These are phyloP conservation scores for Leptomonas seymouri DNA, from an alignment of 208 protist genomes.

Conservation along the genomic window DNA sequence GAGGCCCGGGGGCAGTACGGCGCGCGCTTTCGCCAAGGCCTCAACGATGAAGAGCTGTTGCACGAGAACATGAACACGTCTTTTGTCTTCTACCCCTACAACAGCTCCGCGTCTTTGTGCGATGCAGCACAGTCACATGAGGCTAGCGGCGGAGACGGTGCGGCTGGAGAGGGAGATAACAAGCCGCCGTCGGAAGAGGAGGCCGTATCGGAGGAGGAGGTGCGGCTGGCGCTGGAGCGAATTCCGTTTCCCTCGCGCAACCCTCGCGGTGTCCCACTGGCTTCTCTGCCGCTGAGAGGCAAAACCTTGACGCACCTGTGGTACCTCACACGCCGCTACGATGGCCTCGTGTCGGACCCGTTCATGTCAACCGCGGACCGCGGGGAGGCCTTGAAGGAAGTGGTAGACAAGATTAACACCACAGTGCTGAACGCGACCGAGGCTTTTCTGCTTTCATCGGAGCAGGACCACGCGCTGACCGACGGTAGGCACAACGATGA, in stretches of 20 bases:
- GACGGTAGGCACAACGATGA: slow-evolving; percentile 22
- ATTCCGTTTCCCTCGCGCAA: slow-evolving; percentile 34
- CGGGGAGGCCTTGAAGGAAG: slow-evolving; percentile 17
- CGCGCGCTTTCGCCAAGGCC: slow-evolving; percentile 34
- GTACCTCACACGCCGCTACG: slow-evolving; percentile 28
- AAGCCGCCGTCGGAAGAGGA: slow-evolving; percentile 23
- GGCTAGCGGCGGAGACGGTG: slow-evolving; percentile 1
- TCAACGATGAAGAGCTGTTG: slow-evolving; percentile 41
- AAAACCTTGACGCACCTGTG: slow-evolving; percentile 25
- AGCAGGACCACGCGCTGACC: slow-evolving; percentile 17
- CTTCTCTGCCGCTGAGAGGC: slow-evolving; percentile 36
- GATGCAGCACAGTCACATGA: slow-evolving; percentile 5
- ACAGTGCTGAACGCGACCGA: slow-evolving; percentile 51
- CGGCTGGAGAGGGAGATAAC: slow-evolving; percentile 4
- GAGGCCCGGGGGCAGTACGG: slow-evolving; percentile 33
- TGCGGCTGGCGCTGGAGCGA: slow-evolving; percentile 29
- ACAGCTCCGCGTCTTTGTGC: slow-evolving; percentile 43
- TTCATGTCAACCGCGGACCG: slow-evolving; percentile 19
- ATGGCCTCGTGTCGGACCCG: slow-evolving; percentile 27
- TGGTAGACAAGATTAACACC: slow-evolving; percentile 48
- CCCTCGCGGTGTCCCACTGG: slow-evolving; percentile 42
- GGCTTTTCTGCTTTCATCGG: slow-evolving; percentile 26
- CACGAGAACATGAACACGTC: slow-evolving; percentile 55
- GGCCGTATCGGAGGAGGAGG: slow-evolving; percentile 25
- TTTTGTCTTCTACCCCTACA: slow-evolving; percentile 75